phyloP scores from a whole-genome alignment of 1,139 yeast genomes.

The Pichia norvegensis region DNA sequence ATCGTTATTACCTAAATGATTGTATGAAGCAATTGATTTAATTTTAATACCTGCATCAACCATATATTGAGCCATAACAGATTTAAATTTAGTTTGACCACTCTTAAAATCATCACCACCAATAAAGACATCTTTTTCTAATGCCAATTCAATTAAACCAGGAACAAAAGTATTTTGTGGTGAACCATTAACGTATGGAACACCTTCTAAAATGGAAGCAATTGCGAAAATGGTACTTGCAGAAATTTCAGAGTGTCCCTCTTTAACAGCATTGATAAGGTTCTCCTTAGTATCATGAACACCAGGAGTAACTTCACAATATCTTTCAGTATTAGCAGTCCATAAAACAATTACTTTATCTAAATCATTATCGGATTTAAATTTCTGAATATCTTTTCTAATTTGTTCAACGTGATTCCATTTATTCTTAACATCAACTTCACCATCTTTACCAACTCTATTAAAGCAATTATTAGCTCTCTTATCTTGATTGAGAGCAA shows the following conservation, averaged over 20 bases:
- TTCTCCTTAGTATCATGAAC: constrained; percentile 87
- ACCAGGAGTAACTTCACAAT: constrained; percentile 67
- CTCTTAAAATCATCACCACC: constrained; percentile 98
- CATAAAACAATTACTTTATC: constrained; percentile 88
- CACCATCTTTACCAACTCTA: constrained; percentile 39
- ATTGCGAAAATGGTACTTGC: constrained; percentile 92
- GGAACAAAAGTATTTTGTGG: constrained; percentile 98
- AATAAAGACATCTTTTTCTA: constrained; percentile 63
- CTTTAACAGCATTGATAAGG: constrained; percentile 64
- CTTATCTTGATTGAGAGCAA: constrained; percentile 88
- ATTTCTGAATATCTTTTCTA: constrained; percentile 74
- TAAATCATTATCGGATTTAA: constrained; percentile 63
- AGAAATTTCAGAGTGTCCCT: constrained; percentile 74
- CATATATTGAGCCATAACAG: constrained; percentile 89
- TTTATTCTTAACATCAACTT: constrained; percentile 52
- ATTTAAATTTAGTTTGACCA: constrained; percentile 93
- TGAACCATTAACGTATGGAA: constrained; percentile 91
- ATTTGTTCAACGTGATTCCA: constrained; percentile 88
- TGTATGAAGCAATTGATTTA: constrained; percentile 86
- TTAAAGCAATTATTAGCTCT: constrained; percentile 86
- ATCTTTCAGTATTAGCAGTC: constrained; percentile 97
- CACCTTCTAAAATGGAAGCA: constrained; percentile 80
- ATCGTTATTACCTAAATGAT: constrained; percentile 94
- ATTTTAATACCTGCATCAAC: constrained; percentile 98
- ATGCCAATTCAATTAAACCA: constrained; percentile 87